These are phyloP conservation scores for Fusarium foetens DNA, from an alignment of 2,329 filamentous ascomycete species.

Conservation along the genomic window DNA sequence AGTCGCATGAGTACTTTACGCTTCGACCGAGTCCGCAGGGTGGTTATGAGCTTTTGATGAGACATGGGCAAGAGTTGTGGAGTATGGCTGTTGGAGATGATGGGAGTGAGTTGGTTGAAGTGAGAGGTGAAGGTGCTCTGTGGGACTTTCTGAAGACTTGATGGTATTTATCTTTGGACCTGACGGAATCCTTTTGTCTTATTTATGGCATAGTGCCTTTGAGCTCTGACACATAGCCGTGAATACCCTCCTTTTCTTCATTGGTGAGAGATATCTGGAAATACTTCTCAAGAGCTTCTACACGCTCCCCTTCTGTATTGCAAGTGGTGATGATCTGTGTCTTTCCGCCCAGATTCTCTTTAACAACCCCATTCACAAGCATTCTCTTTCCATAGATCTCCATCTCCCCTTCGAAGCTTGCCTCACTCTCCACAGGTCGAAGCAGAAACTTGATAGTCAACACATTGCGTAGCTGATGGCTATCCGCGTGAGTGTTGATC, in stretches of 20 bases:
- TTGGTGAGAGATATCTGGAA: constrained; percentile 59
- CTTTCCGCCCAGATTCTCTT: constrained; percentile 32
- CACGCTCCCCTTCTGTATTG: constrained; percentile 59
- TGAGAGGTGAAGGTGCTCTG: constrained; percentile 43
- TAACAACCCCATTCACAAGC: constrained; percentile 37
- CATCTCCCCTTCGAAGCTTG: constrained; percentile 35
- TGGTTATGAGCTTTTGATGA: constrained; percentile 48
- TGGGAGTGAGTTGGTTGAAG: constrained; percentile 42
- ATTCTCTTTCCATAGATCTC: constrained; percentile 42
- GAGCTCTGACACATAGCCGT: constrained; percentile 17
- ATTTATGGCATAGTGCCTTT: too few species aligned
- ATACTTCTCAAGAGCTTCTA: constrained; percentile 57
- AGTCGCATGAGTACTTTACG: constrained; percentile 46
- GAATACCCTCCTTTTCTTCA: constrained; percentile 31
- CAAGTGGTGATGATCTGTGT: constrained; percentile 41
- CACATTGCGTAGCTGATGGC: constrained; percentile 64
- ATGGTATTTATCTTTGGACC: background rate
- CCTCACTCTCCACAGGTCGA: constrained; percentile 51
- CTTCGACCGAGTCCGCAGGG: constrained; percentile 44
- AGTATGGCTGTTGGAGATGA: constrained; percentile 42
- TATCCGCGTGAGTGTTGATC: constrained; percentile 59
- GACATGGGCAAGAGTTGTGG: constrained; percentile 43
- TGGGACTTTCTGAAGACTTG: constrained; percentile 45
- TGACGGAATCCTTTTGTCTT: background rate
- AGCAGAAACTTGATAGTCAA: constrained; percentile 65